A percentile compares a stretch with the other conserved stretches of the same genome.
These are phyloP conservation scores for Bipolaris zeicola DNA, from an alignment of 2,329 filamentous ascomycete genomes.

Conservation along the genomic window DNA sequence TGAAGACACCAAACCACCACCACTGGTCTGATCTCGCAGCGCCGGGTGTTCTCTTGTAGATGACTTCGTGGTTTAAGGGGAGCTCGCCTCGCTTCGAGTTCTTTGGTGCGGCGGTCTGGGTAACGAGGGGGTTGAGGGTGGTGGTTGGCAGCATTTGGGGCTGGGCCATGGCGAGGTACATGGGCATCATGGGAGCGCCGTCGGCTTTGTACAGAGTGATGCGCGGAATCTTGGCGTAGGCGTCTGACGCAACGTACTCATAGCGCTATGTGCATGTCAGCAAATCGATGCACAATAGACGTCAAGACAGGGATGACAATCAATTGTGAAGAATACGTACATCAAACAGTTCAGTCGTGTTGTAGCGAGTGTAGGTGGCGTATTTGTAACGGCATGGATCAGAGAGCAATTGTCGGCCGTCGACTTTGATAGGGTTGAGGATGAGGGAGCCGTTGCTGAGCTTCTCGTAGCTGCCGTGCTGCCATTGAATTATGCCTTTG, in stretches of 20 bases:
- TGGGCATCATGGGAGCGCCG: slow-evolving; percentile 68
- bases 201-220: slow-evolving; percentile 69
- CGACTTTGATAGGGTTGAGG: slow-evolving; percentile 66
- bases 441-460: slow-evolving; percentile 63
- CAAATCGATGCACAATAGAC: slow-evolving; percentile 2
- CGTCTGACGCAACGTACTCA: slow-evolving; percentile 57
- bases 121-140: slow-evolving; percentile 63
- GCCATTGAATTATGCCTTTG: slow-evolving; percentile 71
- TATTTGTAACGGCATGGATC: slow-evolving; percentile 65
- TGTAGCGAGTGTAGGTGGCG: slow-evolving; percentile 68
- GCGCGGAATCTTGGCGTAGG: slow-evolving; percentile 65
- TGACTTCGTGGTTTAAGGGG: slow-evolving; percentile 50
- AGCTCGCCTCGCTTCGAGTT: slow-evolving; percentile 47
- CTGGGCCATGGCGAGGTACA: slow-evolving; percentile 68
- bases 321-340: slow-evolving; percentile 48
- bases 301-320: not conserved
- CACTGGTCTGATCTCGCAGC: slow-evolving; percentile 51
- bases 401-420: slow-evolving; percentile 70
- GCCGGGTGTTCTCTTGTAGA: slow-evolving; percentile 43
- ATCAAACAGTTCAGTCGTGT: slow-evolving; percentile 66
- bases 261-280: slow-evolving; percentile 45
- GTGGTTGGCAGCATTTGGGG: slow-evolving; percentile 73
- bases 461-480: slow-evolving; percentile 68
- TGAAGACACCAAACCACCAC: slow-evolving; percentile 58
- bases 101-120: slow-evolving; percentile 41